Percentiles rank a stretch among this genome's conserved stretches.
phyloP scores from a whole-genome alignment of 2,329 filamentous ascomycete species.

The Leptographium lundbergii region DNA sequence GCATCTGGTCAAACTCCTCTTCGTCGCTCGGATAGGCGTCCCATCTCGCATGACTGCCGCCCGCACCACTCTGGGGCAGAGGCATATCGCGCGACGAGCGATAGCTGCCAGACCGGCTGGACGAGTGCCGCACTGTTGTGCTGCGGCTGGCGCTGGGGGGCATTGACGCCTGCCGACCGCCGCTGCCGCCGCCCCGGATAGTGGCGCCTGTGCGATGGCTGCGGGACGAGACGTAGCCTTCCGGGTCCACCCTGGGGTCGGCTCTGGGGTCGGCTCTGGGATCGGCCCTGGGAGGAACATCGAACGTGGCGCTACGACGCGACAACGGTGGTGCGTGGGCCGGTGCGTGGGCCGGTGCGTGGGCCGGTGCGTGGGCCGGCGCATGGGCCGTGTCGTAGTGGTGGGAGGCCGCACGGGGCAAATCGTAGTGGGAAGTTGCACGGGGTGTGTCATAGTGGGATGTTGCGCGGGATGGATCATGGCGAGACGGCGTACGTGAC shows the following conservation, averaged over 20 bases:
- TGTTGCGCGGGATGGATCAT: not conserved
- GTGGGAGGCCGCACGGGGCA: not conserved
- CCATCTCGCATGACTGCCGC: conserved; percentile 5
- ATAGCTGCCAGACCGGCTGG: conserved; percentile 13
- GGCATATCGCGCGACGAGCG: conserved; percentile 21
- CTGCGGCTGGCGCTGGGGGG: conserved; percentile 7
- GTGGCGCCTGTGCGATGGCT: conserved; percentile 25
- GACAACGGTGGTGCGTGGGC: conserved; percentile 12
- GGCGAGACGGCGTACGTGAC: not conserved
- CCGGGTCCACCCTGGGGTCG: conserved; percentile 19
- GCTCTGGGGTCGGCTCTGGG: too few species aligned
- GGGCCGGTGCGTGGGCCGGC: conserved; percentile 8
- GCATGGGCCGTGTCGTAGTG: conserved; percentile 4
- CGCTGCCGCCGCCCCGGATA: conserved; percentile 15
- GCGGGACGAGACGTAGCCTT: conserved; percentile 31
- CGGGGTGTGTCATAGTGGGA: not conserved
- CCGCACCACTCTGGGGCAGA: conserved; percentile 25
- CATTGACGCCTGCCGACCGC: conserved; percentile 1
- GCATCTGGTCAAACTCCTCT: not conserved
- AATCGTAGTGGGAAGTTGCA: not conserved
- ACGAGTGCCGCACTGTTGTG: conserved; percentile 4
- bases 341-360: conserved; percentile 12
- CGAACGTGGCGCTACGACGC: conserved; percentile 10
- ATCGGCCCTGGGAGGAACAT: conserved; percentile 16
- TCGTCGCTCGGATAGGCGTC: conserved; percentile 3